Percentiles rank a stretch among this genome's conserved stretches.
Evolutionary conservation across 2,329 filamentous ascomycete species (phyloP).

Genomic region (Fusarium incarnatum): DNA sequence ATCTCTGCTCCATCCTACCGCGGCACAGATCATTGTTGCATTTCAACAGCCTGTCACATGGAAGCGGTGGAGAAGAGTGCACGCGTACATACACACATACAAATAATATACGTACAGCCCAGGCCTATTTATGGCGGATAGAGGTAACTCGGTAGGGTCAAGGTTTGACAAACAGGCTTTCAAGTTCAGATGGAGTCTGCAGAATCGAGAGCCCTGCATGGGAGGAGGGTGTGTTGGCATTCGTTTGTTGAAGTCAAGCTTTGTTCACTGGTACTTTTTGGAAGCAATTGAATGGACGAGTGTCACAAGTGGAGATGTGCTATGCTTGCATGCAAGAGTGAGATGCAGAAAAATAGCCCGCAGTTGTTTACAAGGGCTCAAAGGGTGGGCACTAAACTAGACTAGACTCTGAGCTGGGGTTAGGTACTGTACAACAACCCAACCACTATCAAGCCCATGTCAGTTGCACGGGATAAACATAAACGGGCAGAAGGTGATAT

Average conservation of each 20-base stretch:
- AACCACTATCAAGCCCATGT: not conserved
- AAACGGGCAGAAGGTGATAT: not conserved
- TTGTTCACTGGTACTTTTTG: constrained; percentile 15
- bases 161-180: constrained; percentile 16
- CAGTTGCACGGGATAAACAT: not conserved
- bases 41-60: constrained; percentile 41
- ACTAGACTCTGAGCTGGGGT: not conserved
- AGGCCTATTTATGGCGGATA: constrained; percentile 5
- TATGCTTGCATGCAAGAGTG: constrained; percentile 29
- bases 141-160: not conserved
- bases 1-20: constrained; percentile 32
- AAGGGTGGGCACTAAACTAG: not conserved
- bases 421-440: not conserved
- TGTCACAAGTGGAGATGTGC: constrained; percentile 26
- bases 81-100: constrained; percentile 13
- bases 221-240: constrained; percentile 6
- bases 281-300: not conserved
- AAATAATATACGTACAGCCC: constrained; percentile 4
- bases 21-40: constrained; percentile 45
- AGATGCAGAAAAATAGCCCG: constrained; percentile 36
- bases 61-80: constrained; percentile 35
- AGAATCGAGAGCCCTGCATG: constrained; percentile 22
- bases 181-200: constrained; percentile 32
- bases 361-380: constrained; percentile 13
- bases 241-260: constrained; percentile 21